Conservation (phyloP, 2,329 filamentous ascomycete genomes). For the Teratosphaeria pseudoeucalypti region DNA sequence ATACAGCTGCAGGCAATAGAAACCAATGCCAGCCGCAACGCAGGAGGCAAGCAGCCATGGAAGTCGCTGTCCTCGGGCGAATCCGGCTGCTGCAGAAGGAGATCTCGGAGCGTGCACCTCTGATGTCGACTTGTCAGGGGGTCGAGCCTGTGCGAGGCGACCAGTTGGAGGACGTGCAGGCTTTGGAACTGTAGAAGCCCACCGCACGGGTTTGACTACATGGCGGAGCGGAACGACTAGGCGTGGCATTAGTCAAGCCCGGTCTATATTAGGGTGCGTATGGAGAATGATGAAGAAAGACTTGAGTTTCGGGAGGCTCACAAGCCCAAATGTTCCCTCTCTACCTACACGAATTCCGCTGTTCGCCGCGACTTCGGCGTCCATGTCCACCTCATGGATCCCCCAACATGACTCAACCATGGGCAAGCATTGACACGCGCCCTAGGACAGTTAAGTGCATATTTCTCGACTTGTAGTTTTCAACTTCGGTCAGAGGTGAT, state of each 20-base stretch:
- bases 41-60: constrained; percentile 16
- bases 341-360: background rate
- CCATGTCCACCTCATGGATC: background rate
- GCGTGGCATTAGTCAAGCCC: background rate
- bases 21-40: constrained; percentile 29
- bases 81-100: background rate
- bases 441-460: background rate
- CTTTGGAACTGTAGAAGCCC: constrained; percentile 2
- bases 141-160: background rate
- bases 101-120: background rate
- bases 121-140: background rate
- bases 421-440: background rate
- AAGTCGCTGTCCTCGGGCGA: background rate
- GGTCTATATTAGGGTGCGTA: background rate
- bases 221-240: background rate
- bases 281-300: background rate
- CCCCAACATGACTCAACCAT: background rate
- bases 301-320: background rate
- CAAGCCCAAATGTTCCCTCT: background rate
- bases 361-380: background rate
- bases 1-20: constrained; percentile 31
- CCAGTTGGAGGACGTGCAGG: background rate
- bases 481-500: background rate
- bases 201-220: constrained; percentile 1
- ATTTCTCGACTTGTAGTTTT: background rate